phyloP scores from a whole-genome alignment of 768 basidiomycete genomes.

The Austroboletus festivus region DNA sequence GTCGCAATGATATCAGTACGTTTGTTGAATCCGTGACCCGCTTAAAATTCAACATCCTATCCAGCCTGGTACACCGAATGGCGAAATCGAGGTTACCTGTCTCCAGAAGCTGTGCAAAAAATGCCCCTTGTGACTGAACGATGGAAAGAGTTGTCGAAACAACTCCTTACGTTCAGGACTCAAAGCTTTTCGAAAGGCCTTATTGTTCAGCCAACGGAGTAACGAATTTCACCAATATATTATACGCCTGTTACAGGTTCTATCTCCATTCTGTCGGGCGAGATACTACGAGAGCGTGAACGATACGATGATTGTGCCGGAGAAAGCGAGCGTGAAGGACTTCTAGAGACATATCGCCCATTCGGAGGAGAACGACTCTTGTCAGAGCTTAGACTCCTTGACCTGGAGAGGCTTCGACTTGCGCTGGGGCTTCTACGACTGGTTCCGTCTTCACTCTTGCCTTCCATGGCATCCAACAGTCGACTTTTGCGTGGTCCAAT shows the following conservation, averaged over 20 bases:
- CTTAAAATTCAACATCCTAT: slow-evolving; percentile 2
- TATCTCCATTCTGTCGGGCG: slow-evolving; percentile 52
- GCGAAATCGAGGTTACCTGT: slow-evolving; percentile 73
- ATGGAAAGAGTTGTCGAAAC: slow-evolving; percentile 61
- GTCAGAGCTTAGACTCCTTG: slow-evolving; percentile 23
- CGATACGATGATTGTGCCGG: slow-evolving; percentile 40
- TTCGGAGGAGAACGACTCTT: slow-evolving; percentile 40
- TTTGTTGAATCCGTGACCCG: slow-evolving; percentile 11
- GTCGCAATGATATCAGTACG: slow-evolving; percentile 81
- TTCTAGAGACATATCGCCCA: slow-evolving; percentile 63
- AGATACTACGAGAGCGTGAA: slow-evolving; percentile 60
- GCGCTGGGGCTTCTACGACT: slow-evolving; percentile 41
- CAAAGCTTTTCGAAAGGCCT: slow-evolving; percentile 32
- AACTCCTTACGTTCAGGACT: slow-evolving; percentile 53
- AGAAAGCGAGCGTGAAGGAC: slow-evolving; percentile 50
- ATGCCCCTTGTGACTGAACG: slow-evolving; percentile 68
- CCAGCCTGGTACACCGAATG: slow-evolving; percentile 77
- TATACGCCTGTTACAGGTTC: slow-evolving; percentile 20
- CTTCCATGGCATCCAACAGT: slow-evolving; percentile 86
- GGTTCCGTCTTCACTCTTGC: slow-evolving; percentile 50
- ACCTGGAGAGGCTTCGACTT: slow-evolving; percentile 24
- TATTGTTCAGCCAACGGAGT: slow-evolving; percentile 18
- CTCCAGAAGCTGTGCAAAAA: slow-evolving; percentile 51
- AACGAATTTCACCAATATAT: slow-evolving; percentile 11
- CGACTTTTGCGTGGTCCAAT: slow-evolving; percentile 82